phyloP scores from a whole-genome alignment of 2,329 filamentous ascomycete species.

The Fusarium sp. region DNA sequence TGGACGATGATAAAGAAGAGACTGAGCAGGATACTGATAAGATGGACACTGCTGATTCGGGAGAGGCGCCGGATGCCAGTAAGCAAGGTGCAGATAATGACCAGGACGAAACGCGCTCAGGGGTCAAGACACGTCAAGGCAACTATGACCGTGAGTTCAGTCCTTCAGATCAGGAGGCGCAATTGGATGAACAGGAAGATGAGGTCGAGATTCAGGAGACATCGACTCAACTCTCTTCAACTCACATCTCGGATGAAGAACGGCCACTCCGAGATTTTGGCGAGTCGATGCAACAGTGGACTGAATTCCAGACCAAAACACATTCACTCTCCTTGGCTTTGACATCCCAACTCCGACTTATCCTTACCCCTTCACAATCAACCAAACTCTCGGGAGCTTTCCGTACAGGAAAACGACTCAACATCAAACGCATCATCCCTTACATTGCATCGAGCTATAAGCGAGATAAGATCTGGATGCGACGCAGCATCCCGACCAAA shows the following conservation, averaged over 20 bases:
- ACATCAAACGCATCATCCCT: conserved; percentile 99
- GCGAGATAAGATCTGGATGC: conserved; percentile 99
- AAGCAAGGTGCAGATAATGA: conserved; percentile 55
- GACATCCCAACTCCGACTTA: conserved; percentile 93
- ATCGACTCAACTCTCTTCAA: conserved; percentile 74
- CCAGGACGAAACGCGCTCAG: conserved; percentile 65
- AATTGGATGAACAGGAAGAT: conserved; percentile 58
- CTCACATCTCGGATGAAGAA: conserved; percentile 68
- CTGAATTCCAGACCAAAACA: conserved; percentile 83
- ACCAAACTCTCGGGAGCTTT: conserved; percentile 97
- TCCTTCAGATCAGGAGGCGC: conserved; percentile 54
- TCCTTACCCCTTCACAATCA: conserved; percentile 91
- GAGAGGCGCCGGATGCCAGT: conserved; percentile 52
- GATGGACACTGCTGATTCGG: conserved; percentile 52
- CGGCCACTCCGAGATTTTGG: conserved; percentile 58
- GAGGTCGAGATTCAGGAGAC: conserved; percentile 61
- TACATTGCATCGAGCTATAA: conserved; percentile 99
- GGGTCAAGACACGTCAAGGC: conserved; percentile 68
- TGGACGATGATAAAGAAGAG: conserved; percentile 66
- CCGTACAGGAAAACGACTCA: conserved; percentile 96
- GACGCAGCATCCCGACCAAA: conserved; percentile 89
- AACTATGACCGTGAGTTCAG: conserved; percentile 65
- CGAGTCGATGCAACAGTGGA: conserved; percentile 80
- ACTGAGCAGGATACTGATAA: conserved; percentile 58
- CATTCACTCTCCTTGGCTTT: conserved; percentile 87